Evolutionary conservation across 345 rosid species (phyloP).

Genomic region (Rhodamnia argentea): DNA sequence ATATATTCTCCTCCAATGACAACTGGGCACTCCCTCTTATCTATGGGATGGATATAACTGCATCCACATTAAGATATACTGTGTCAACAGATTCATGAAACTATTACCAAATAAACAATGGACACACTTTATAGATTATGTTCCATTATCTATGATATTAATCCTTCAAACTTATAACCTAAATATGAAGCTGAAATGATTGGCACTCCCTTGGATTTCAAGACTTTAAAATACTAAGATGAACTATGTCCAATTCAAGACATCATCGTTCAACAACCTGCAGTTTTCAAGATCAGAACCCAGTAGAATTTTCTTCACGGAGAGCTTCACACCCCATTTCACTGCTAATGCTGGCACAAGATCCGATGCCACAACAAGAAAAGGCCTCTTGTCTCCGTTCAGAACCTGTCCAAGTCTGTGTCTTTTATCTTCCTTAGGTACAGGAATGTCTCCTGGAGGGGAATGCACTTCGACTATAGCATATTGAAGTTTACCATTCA

Average conservation of each 20-base stretch:
- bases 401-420: slow-evolving; percentile 52
- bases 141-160: not conserved
- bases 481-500: slow-evolving; percentile 81
- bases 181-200: not conserved
- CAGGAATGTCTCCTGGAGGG: slow-evolving; percentile 27
- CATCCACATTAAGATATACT: slow-evolving; percentile 12
- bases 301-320: slow-evolving; percentile 44
- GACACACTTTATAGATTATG: not conserved
- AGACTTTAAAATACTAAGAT: not conserved
- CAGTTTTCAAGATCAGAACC: slow-evolving; percentile 90
- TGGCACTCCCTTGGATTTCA: not conserved
- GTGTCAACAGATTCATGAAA: not conserved
- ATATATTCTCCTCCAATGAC: slow-evolving; percentile 91
- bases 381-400: slow-evolving; percentile 45
- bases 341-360: slow-evolving; percentile 73
- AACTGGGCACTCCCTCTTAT: slow-evolving; percentile 68
- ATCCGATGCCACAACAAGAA: slow-evolving; percentile 66
- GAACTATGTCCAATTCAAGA: not conserved
- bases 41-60: slow-evolving; percentile 81
- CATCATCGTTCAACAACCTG: slow-evolving; percentile 38
- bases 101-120: not conserved
- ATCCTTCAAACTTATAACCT: not conserved
- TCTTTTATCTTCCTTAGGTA: slow-evolving; percentile 33
- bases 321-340: slow-evolving; percentile 74
- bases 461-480: slow-evolving; percentile 67